Evolutionary conservation across 345 rosid species (phyloP).

Genomic region (Laguncularia racemosa): DNA sequence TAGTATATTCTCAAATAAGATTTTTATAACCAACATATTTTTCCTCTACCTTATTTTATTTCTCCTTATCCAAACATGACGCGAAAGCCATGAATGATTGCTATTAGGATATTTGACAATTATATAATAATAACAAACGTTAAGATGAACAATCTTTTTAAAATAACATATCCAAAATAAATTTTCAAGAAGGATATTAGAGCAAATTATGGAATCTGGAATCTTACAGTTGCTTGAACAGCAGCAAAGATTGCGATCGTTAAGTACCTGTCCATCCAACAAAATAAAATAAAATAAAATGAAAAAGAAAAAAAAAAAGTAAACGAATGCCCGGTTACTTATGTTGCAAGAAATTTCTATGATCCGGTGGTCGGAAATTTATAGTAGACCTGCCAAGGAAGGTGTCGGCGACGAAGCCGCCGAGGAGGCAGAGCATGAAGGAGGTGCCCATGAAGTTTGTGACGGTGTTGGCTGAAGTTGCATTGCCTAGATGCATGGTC

Average conservation of each 20-base stretch:
- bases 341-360: neutral
- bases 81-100: too few relatives aligned
- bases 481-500: slow-evolving; percentile 88
- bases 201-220: neutral
- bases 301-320: neutral
- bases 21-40: too few relatives aligned
- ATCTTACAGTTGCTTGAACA: slow-evolving; percentile 16
- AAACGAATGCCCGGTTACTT: too few relatives aligned
- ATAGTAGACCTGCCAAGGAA: slow-evolving; percentile 75
- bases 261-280: slow-evolving; percentile 10
- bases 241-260: slow-evolving; percentile 19
- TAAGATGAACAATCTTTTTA: neutral
- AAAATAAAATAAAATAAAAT: neutral
- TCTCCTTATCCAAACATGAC: too few relatives aligned
- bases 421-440: slow-evolving; percentile 88
- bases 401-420: slow-evolving; percentile 92
- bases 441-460: slow-evolving; percentile 95
- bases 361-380: neutral
- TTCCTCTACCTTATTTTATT: too few relatives aligned
- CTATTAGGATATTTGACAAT: too few relatives aligned
- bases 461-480: slow-evolving; percentile 74
- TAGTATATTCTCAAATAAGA: too few relatives aligned
- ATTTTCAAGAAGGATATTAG: too few relatives aligned
- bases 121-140: too few relatives aligned
- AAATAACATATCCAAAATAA: too few relatives aligned